Evolutionary conservation across 139 green algal genomes (phyloP).

Genomic region (Desmodesmus armatus): DNA sequence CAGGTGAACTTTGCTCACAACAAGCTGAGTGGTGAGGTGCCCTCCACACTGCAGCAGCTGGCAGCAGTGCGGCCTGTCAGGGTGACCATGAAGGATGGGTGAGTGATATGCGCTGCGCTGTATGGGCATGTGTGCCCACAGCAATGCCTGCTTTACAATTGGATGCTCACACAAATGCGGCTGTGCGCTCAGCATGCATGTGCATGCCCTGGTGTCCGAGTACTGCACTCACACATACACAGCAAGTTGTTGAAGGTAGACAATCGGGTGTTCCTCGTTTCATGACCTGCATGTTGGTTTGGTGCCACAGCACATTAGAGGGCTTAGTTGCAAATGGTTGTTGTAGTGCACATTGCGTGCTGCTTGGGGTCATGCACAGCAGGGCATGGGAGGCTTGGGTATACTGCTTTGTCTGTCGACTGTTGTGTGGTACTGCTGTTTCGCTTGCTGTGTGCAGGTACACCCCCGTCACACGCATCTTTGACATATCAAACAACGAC

Average conservation of each 20-base stretch:
- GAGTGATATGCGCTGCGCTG: not conserved
- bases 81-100: slow-evolving; percentile 36
- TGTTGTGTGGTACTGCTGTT: not conserved
- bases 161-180: not conserved
- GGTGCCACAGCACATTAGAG: not conserved
- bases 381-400: no score
- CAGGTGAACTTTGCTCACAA: slow-evolving; percentile 37
- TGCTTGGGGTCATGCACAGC: not conserved
- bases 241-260: no score
- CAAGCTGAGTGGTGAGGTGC: not conserved
- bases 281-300: not conserved
- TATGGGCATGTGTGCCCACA: not conserved
- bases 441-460: not conserved
- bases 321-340: not conserved
- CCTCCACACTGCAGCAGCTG: not conserved
- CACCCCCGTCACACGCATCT: slow-evolving; percentile 21
- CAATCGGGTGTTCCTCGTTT: not conserved
- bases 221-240: no score
- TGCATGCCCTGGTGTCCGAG: no score
- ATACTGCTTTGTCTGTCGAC: not conserved
- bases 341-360: not conserved
- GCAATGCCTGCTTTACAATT: no score
- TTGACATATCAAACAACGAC: slow-evolving; percentile 30
- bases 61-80: slow-evolving; percentile 26
- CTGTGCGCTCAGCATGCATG: no score